phyloP scores from a whole-genome alignment of 208 protist species.

The Wallacemonas sp. region DNA sequence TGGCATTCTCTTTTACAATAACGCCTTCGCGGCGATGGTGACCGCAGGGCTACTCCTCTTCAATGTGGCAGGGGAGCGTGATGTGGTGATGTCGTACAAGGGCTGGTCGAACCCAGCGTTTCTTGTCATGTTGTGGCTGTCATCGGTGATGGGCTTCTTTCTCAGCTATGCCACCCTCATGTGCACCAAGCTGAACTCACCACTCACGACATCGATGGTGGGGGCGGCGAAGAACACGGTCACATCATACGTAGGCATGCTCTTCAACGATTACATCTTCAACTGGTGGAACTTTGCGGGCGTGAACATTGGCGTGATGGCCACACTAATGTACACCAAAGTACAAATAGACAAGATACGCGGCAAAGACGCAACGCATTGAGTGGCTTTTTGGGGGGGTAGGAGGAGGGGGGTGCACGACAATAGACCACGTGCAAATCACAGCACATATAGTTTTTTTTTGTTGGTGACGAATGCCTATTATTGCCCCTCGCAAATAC shows the following conservation, averaged over 20 bases:
- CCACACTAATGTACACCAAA: constrained; percentile 41
- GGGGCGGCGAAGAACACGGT: constrained; percentile 65
- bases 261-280: constrained; percentile 53
- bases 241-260: constrained; percentile 48
- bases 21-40: constrained; percentile 15
- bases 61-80: background rate
- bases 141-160: constrained; percentile 50
- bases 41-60: constrained; percentile 11
- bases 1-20: constrained; percentile 43
- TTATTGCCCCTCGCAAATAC: too few species aligned
- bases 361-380: background rate
- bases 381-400: too few species aligned
- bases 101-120: constrained; percentile 14
- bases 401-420: too few species aligned
- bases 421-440: too few species aligned
- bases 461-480: too few species aligned
- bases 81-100: constrained; percentile 10
- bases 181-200: constrained; percentile 79
- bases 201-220: constrained; percentile 73
- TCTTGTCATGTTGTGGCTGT: constrained; percentile 19
- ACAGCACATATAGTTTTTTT: too few species aligned
- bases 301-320: constrained; percentile 41
- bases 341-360: constrained; percentile 26
- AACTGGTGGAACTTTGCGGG: constrained; percentile 35
- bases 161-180: constrained; percentile 75